These are phyloP conservation scores for Papilionanthe hybrid DNA, from an alignment of 116 monocot genomes.

Conservation along the genomic window DNA sequence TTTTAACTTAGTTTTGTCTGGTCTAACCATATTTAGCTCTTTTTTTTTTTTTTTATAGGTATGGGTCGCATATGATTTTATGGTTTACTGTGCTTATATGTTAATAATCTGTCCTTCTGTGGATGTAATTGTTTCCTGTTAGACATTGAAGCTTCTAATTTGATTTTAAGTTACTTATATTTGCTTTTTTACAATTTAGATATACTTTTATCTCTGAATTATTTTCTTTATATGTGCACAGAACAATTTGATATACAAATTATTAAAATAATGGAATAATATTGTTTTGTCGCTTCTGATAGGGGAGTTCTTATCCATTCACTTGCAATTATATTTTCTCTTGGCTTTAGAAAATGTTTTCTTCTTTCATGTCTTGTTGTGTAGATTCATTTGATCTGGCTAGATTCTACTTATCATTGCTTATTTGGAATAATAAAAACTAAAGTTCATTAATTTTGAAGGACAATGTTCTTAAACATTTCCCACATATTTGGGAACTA, in stretches of 20 bases:
- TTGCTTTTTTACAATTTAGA: not conserved
- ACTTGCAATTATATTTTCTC: not conserved
- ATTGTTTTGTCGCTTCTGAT: not conserved
- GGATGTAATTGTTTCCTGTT: no score
- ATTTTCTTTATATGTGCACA: not conserved
- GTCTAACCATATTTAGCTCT: no score
- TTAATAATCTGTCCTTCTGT: no score
- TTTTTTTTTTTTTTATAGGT: no score
- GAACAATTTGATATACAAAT: not conserved
- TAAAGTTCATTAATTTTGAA: not conserved
- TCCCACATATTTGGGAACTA: not conserved
- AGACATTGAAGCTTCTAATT: no score
- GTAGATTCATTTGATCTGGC: not conserved
- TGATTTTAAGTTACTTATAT: no score
- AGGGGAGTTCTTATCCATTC: not conserved
- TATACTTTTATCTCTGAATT: not conserved
- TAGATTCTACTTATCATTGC: not conserved
- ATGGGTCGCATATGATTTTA: no score
- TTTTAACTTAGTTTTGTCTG: no score
- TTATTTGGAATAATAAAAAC: not conserved
- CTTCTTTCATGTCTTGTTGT: not conserved
- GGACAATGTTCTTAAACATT: not conserved
- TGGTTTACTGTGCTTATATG: no score
- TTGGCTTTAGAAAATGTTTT: not conserved
- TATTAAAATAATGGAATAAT: not conserved